These are phyloP conservation scores for Lasiodiplodia hormozganensis DNA, from an alignment of 2,329 filamentous ascomycete species.

Conservation along the genomic window DNA sequence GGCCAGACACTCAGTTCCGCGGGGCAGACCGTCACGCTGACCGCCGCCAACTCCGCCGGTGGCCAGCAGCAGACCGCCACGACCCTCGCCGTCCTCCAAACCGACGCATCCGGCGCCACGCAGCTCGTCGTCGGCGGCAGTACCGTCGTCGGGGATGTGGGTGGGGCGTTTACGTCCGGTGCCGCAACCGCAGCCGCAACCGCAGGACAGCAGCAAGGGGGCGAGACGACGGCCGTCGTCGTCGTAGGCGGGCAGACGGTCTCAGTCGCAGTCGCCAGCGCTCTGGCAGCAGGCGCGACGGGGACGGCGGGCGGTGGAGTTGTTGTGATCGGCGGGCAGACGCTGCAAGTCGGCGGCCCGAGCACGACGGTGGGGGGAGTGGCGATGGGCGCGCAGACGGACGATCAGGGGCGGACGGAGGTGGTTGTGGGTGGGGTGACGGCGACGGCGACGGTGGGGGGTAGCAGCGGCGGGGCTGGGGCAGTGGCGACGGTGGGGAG, in stretches of 20 bases:
- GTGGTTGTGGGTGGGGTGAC: neutral
- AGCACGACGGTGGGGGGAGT: neutral
- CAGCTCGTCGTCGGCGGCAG: constrained; percentile 7
- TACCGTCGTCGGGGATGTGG: neutral
- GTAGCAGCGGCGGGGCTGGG: too few species aligned
- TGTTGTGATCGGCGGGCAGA: neutral
- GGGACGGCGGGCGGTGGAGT: neutral
- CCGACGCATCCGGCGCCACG: neutral
- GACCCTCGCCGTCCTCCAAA: neutral
- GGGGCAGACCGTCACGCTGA: neutral
- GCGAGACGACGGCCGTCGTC: neutral
- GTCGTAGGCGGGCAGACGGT: constrained; percentile 11
- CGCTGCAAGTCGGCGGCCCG: neutral
- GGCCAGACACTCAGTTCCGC: neutral
- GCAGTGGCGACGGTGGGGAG: neutral
- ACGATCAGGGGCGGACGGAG: neutral
- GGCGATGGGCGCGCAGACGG: neutral
- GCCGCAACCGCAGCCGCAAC: too few species aligned
- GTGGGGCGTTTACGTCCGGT: neutral
- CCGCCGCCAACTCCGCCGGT: neutral
- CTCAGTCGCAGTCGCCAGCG: neutral
- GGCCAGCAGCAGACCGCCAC: neutral
- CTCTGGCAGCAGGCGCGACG: neutral
- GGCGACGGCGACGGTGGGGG: neutral
- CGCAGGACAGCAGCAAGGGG: too few species aligned